Percentiles rank a stretch among this genome's conserved stretches.
These are phyloP conservation scores for Nakazawaea wickerhamii DNA, from an alignment of 805 yeast genomes.

Conservation along the genomic window DNA sequence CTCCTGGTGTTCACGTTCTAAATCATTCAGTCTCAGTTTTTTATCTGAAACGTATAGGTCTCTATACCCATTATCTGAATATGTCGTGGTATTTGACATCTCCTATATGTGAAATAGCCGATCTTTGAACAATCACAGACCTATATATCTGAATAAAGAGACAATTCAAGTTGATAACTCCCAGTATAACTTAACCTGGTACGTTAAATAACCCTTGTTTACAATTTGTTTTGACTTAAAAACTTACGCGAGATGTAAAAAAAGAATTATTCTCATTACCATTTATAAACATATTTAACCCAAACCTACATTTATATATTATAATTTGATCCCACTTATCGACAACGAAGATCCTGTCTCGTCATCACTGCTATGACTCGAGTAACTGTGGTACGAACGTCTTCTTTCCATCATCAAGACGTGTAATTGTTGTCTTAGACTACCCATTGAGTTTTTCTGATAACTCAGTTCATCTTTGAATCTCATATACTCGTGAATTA, in stretches of 20 bases:
- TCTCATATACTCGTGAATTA: constrained; percentile 32
- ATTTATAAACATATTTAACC: not conserved
- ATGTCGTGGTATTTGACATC: too few relatives aligned
- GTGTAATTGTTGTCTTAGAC: constrained; percentile 46
- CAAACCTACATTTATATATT: not conserved
- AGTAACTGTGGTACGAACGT: constrained; percentile 15
- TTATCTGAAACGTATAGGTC: too few relatives aligned
- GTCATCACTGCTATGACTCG: constrained; percentile 7
- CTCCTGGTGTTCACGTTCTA: not conserved
- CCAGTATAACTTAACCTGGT: too few relatives aligned
- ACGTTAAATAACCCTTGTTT: not conserved
- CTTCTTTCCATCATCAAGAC: constrained; percentile 40
- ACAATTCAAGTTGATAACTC: too few relatives aligned
- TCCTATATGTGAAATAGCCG: too few relatives aligned
- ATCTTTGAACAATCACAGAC: too few relatives aligned
- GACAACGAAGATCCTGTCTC: constrained; percentile 5
- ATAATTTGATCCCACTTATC: constrained; percentile 4
- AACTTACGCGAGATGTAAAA: not conserved
- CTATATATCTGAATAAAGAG: too few relatives aligned
- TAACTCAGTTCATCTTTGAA: constrained; percentile 42
- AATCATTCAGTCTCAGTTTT: too few relatives aligned
- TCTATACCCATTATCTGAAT: too few relatives aligned
- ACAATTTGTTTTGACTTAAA: not conserved
- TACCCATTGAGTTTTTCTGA: constrained; percentile 38
- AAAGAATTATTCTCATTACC: not conserved